Conservation (phyloP, 2,329 filamentous ascomycete genomes). For the Ophiostoma sp. region DNA sequence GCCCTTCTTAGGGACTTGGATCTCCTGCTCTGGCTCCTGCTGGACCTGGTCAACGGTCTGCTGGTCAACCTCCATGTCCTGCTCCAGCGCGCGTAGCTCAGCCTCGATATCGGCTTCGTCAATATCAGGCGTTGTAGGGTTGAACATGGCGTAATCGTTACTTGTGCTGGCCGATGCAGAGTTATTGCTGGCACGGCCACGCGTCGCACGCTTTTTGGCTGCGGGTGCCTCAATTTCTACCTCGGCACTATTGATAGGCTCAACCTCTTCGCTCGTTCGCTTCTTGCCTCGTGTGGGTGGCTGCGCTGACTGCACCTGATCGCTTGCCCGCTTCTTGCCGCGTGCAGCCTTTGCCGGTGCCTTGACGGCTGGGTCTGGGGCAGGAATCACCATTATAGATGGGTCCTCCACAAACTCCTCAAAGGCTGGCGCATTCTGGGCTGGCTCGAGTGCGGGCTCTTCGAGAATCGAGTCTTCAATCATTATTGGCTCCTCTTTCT, state of each 20-base stretch:
- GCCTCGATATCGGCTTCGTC: constrained; percentile 48
- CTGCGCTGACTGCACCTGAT: constrained; percentile 32
- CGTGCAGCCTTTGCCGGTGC: constrained; percentile 23
- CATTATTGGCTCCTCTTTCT: constrained; percentile 53
- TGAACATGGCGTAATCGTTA: constrained; percentile 48
- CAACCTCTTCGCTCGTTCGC: constrained; percentile 55
- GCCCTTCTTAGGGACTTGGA: constrained; percentile 50
- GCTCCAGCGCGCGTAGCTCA: constrained; percentile 46
- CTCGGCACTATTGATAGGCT: constrained; percentile 42
- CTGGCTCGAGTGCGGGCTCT: constrained; percentile 31
- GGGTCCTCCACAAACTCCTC: constrained; percentile 19
- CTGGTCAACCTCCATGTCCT: constrained; percentile 41
- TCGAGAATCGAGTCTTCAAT: constrained; percentile 35
- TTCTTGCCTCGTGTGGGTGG: constrained; percentile 53
- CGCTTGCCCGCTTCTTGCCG: constrained; percentile 30
- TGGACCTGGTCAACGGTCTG: constrained; percentile 29
- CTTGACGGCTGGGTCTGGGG: neutral
- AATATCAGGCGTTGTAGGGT: constrained; percentile 42
- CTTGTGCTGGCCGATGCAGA: constrained; percentile 27
- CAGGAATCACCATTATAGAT: constrained; percentile 22
- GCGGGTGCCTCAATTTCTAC: constrained; percentile 44
- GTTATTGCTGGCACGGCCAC: constrained; percentile 43
- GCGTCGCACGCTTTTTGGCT: constrained; percentile 55
- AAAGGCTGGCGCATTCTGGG: neutral
- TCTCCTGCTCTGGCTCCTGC: constrained; percentile 31